Base-by-base conservation (phyloP, 1,284 basidiomycete genomes). In the Heterobasidion parviporum region DNA sequence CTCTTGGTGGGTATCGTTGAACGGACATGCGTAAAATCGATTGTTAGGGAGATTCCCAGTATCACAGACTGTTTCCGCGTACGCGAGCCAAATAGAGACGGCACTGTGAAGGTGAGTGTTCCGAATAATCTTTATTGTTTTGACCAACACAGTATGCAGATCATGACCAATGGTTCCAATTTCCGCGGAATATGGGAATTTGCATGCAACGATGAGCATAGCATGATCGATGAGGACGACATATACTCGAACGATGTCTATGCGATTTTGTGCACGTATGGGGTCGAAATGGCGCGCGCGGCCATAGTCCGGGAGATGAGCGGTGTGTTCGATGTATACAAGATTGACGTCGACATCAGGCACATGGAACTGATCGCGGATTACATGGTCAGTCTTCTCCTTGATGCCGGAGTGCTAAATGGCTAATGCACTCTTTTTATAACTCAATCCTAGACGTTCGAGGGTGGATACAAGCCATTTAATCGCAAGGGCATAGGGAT, bases 351-450 rank as follows among this genome's bases (percentile, higher is more conserved):
- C 55, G 89, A 98, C 72, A 85, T 84, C 64, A 85, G 97, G 56
- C 97, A 99, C 77, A 77, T 99, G 55, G 94, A 95, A 67, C 80
- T 99, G 59, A 98, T 99, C 68, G 97, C 97, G 36, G 97, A 99
- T 72, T 99, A 99, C 71, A 98, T 98, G 94, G 93, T 94, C 66
- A 62, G 87, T 72, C 52, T 38, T n/a, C 49, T 41, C n/a, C 38
- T n/a, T 41, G 12, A 12, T 41, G n/a, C 12, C n/a, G 8, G n/a
- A 26, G 26, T 5, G 26, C 26, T 26, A 26, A 26, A 26, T 26
- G 26, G 26, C 26, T 26, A 4, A 26, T 26, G 26, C 26, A 26
- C 5, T 41, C 10, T 41, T 12, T 41, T 41, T 4, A 41, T 41
- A 26, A 45, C 45, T 44, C 50, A 41, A 51, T 53, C 12, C 38